Base-by-base conservation (phyloP, 2,329 filamentous ascomycete species). In the Ophiostoma quercus region DNA sequence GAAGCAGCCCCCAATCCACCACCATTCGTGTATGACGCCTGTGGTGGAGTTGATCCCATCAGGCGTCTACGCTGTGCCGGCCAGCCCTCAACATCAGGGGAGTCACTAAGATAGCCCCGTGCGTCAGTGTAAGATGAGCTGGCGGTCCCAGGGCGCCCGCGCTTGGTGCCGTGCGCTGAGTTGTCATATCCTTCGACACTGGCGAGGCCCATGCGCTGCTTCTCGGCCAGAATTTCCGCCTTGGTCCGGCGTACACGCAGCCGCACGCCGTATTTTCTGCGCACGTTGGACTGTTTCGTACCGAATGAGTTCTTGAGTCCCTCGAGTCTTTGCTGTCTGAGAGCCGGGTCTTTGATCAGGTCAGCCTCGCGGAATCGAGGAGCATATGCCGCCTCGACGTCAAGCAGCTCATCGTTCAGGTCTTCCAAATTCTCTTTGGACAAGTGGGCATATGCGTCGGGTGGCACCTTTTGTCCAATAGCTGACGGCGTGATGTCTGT, bases 251-350 rank as follows among this genome's bases (percentile, higher is more conserved):
- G 78, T 72, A 82, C 79, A 0, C 84, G 81, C 16, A 87, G 79
- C 1, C 81, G 80, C 41, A 88, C 84, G n/a, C 85, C 85, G 71
- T 83, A 87, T 71, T 82, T 86, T 75, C 85, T 87, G 14, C 85
- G 81, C 2, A 85, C 83, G n/a, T 80, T 80, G 68, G 83, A 86
- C 75, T 86, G 84, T 70, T 84, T 85, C 2, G 84, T 86, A 62
- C 83, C 83, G 73, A 84, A 85, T 2, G 81, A 81, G 72, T 87
- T 87, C 57, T 82, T 82, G 1, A 87, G 73, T 11, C 78, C 81
- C 0, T 80, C 79, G 0, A 86, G 68, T 66, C 74, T 77, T 0
- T 19, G 72, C 71, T 73, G 78, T 67, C 74, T 77, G 72, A 74
- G 75, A 60, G 70, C 73, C 1, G 77, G 76, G 51, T 83, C 79